Base-by-base conservation (phyloP, 257 asterid genomes). In the Solanum chiquidenum region DNA sequence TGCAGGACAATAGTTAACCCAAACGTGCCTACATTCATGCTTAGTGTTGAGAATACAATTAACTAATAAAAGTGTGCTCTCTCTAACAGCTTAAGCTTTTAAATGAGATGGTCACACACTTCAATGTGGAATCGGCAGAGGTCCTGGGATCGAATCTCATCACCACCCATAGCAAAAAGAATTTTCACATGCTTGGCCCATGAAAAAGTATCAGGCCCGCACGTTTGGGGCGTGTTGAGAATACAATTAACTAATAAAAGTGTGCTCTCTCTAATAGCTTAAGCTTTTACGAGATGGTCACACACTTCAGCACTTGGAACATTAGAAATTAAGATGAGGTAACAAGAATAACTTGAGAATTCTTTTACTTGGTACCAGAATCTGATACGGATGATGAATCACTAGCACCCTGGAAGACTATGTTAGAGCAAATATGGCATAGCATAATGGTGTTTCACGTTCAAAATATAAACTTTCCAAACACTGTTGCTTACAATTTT, bases 401-500 rank as follows among this genome's bases (percentile, higher is more conserved):
- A 82, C 5, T 29, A 46, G 69, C 66, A 82, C 40, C 29, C 60
- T 52, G 6, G 31, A 82, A 82, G 44, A 49, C 44, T 49, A 49
- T 52, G 62, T 49, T 49, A 82, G 85, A 82, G 69, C 69, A 49
- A 12, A 49, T 49, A 82, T 49, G 21, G 60, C 60, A 82, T 46
- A 82, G 69, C 69, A n/a, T 16, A 49, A 31, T 3, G 3, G 69
- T 29, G 69, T 49, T 31, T 82, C 2, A 7, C 6, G 2, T 82
- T 11, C 44, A 46, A 80, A 16, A 14, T 44, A 82, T 4, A 49
- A 49, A 82, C 44, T 49, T 29, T 33, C 75, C 73, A 34, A 68
- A 76, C 33, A 73, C 31, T 37, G 31, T 29, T 85, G 86, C 98
- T 93, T 90, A 95, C 98, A 92, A 83, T 88, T 94, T 95, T 87